A percentile compares a stretch with the other conserved stretches of the same genome.
These are phyloP conservation scores for Citrus reticulata DNA, from an alignment of 345 rosid species.

Conservation along the genomic window DNA sequence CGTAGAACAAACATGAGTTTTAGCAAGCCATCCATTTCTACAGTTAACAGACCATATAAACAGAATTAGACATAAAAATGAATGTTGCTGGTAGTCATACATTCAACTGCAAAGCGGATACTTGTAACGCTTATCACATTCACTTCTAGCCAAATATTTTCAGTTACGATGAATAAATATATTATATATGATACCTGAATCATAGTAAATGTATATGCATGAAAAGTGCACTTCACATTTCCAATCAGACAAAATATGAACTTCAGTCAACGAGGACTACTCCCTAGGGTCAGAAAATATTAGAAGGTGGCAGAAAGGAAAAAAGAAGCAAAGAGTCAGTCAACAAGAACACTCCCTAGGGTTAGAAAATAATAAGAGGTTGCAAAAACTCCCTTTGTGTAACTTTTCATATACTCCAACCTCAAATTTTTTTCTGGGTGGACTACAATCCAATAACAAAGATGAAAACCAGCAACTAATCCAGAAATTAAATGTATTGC, in stretches of 20 bases:
- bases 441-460: not conserved
- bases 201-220: not conserved
- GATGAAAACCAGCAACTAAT: not conserved
- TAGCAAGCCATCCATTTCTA: not conserved
- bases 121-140: not conserved
- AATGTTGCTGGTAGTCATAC: not conserved
- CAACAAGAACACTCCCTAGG: not conserved
- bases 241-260: not conserved
- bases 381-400: not conserved
- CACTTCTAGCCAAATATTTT: not conserved
- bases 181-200: not conserved
- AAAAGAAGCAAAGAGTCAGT: not conserved
- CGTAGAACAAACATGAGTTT: not conserved
- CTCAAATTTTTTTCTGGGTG: not conserved
- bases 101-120: not conserved
- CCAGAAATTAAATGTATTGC: not conserved
- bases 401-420: not conserved
- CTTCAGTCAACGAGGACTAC: not conserved
- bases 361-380: not conserved
- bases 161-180: not conserved
- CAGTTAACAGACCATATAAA: not conserved
- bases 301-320: not conserved
- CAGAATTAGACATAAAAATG: not conserved
- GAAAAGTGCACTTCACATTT: not conserved
- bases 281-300: not conserved